Conservation (phyloP, 345 rosid species). For the Gossypium herbaceum region DNA sequence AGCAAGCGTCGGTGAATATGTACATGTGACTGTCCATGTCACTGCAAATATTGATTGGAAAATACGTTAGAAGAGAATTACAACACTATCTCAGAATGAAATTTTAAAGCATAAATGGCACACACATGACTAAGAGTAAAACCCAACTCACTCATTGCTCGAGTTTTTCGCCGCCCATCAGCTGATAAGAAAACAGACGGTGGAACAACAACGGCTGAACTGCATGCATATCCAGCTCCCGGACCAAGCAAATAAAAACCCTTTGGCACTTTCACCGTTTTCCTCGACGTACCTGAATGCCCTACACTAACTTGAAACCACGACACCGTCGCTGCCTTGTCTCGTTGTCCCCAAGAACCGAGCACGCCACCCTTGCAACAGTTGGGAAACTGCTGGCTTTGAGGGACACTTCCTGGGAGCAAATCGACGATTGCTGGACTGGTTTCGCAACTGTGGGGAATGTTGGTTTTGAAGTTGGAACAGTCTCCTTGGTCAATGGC, state of each 20-base stretch:
- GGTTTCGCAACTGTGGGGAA: slow-evolving; percentile 62
- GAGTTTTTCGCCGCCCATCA: slow-evolving; percentile 55
- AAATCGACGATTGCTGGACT: slow-evolving; percentile 62
- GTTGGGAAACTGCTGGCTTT: slow-evolving; percentile 55
- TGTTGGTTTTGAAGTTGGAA: slow-evolving; percentile 62
- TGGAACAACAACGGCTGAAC: slow-evolving; percentile 58
- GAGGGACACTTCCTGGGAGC: slow-evolving; percentile 63
- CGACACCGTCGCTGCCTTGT: slow-evolving; percentile 46
- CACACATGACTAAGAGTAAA: neutral
- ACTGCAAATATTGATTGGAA: slow-evolving; percentile 23
- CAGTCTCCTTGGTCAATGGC: slow-evolving; percentile 77
- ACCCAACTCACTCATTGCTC: slow-evolving; percentile 49
- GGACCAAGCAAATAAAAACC: slow-evolving; percentile 66
- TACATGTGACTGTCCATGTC: slow-evolving; percentile 57
- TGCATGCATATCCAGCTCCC: slow-evolving; percentile 67
- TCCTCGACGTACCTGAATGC: slow-evolving; percentile 60
- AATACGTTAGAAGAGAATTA: neutral
- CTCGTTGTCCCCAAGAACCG: slow-evolving; percentile 54
- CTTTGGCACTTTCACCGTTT: slow-evolving; percentile 59
- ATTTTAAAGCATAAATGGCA: neutral
- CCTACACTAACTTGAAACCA: slow-evolving; percentile 67
- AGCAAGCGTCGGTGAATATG: slow-evolving; percentile 44
- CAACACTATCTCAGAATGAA: neutral
- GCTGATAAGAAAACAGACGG: slow-evolving; percentile 48
- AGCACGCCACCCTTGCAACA: slow-evolving; percentile 69